These are phyloP conservation scores for Hymenoscyphus albidus DNA, from an alignment of 2,329 filamentous ascomycete genomes.

Conservation along the genomic window DNA sequence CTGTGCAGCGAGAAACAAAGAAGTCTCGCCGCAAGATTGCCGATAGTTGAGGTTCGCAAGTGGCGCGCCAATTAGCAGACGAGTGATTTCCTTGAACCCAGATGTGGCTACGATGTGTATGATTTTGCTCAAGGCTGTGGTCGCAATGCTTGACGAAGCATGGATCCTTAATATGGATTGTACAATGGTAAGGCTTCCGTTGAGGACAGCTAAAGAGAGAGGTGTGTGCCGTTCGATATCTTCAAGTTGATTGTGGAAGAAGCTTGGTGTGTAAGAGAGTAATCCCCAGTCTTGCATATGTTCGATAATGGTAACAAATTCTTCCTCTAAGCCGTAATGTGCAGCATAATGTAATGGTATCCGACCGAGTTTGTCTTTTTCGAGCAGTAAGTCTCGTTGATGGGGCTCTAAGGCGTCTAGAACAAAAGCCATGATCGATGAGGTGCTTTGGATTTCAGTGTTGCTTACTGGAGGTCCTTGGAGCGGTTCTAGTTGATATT, in stretches of 20 bases:
- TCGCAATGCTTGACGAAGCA: background rate
- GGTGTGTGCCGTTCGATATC: background rate
- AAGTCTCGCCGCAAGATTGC: constrained; percentile 10
- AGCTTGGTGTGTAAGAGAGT: background rate
- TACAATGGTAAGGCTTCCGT: too few species aligned
- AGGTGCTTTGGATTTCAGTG: background rate
- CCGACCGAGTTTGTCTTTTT: background rate
- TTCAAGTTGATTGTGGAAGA: background rate
- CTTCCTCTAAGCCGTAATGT: background rate
- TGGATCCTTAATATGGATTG: too few species aligned
- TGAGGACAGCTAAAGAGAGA: too few species aligned
- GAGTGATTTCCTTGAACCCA: background rate
- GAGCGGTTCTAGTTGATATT: background rate
- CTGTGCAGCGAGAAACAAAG: constrained; percentile 14
- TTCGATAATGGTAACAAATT: background rate
- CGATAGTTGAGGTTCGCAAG: background rate
- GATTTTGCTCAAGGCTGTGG: too few species aligned
- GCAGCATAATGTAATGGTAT: constrained; percentile 7
- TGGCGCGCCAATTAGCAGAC: background rate
- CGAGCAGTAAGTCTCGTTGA: background rate
- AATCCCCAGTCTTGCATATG: background rate
- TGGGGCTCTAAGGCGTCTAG: background rate
- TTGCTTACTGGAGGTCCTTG: background rate
- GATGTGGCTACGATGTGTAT: background rate
- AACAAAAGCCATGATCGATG: background rate